These are phyloP conservation scores for Suillus bovinus DNA, from an alignment of 768 basidiomycete genomes.

Conservation along the genomic window DNA sequence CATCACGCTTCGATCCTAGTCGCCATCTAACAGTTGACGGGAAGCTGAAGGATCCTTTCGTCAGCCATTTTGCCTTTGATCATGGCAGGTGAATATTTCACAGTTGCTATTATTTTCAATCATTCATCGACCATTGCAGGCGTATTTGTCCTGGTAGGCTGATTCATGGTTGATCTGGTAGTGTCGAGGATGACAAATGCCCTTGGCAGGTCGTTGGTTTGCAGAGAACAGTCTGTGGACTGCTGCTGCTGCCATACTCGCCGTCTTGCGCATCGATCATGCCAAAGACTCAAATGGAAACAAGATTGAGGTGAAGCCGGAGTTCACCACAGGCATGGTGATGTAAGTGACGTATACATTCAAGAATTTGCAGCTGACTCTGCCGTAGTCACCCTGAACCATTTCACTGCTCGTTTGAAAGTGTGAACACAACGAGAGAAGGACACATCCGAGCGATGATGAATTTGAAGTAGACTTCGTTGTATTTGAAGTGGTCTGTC, in stretches of 20 bases:
- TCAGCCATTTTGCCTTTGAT: background rate
- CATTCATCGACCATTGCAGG: too few relatives aligned
- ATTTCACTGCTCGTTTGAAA: too few relatives aligned
- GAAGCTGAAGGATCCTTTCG: background rate
- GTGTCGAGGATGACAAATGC: background rate
- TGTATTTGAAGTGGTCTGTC: too few relatives aligned
- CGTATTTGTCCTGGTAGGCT: background rate
- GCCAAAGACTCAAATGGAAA: background rate
- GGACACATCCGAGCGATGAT: too few relatives aligned
- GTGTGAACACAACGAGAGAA: too few relatives aligned
- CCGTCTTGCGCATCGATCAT: background rate
- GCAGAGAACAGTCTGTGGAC: background rate
- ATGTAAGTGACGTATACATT: too few relatives aligned
- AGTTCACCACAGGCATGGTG: too few relatives aligned
- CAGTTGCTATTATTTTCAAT: too few relatives aligned
- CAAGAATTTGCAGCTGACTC: too few relatives aligned
- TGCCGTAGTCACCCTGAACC: too few relatives aligned
- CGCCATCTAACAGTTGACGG: background rate
- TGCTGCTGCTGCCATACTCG: background rate
- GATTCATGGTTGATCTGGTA: background rate
- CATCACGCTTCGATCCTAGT: constrained; percentile 2
- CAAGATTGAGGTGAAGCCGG: too few relatives aligned
- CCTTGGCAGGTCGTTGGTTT: constrained; percentile 3
- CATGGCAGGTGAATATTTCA: background rate
- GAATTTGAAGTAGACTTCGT: too few relatives aligned